phyloP scores from a whole-genome alignment of 768 basidiomycete species.

The Phaeotremella skinneri region DNA sequence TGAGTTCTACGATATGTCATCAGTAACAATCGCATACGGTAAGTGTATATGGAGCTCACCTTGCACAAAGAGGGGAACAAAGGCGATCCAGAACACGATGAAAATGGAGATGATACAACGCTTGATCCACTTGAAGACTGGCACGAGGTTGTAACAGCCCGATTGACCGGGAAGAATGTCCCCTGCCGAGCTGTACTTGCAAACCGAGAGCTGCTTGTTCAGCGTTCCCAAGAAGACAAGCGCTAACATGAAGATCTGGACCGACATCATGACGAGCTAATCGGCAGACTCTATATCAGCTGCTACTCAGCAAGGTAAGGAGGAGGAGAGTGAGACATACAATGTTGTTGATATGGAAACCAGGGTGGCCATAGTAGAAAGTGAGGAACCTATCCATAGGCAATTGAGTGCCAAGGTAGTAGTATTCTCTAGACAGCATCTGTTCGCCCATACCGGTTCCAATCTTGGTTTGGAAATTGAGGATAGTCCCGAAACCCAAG shows the following conservation, averaged over 20 bases:
- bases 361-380: slow-evolving; percentile 99
- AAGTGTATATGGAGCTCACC: slow-evolving; percentile 56
- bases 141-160: slow-evolving; percentile 91
- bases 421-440: slow-evolving; percentile 98
- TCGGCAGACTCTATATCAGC: not conserved
- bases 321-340: slow-evolving; percentile 16
- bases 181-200: slow-evolving; percentile 70
- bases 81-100: slow-evolving; percentile 96
- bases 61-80: slow-evolving; percentile 91
- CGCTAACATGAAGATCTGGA: slow-evolving; percentile 90
- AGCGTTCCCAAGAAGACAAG: slow-evolving; percentile 93
- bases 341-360: slow-evolving; percentile 99
- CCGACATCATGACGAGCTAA: slow-evolving; percentile 83
- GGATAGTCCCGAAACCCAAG: slow-evolving; percentile 95
- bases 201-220: slow-evolving; percentile 74
- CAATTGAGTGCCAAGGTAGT: slow-evolving; percentile 95
- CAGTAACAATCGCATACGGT: slow-evolving; percentile 15
- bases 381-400: slow-evolving; percentile 98
- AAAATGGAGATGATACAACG: slow-evolving; percentile 97
- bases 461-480: slow-evolving; percentile 99
- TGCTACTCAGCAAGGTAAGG: not conserved
- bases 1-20: slow-evolving; percentile 65
- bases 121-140: slow-evolving; percentile 92
- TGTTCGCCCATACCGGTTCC: slow-evolving; percentile 99
- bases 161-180: slow-evolving; percentile 71